Evolutionary conservation across 495 filamentous ascomycete species (phyloP), one percentile per base, ranked within the genome.

Genomic region (Penicillium silybi): DNA sequence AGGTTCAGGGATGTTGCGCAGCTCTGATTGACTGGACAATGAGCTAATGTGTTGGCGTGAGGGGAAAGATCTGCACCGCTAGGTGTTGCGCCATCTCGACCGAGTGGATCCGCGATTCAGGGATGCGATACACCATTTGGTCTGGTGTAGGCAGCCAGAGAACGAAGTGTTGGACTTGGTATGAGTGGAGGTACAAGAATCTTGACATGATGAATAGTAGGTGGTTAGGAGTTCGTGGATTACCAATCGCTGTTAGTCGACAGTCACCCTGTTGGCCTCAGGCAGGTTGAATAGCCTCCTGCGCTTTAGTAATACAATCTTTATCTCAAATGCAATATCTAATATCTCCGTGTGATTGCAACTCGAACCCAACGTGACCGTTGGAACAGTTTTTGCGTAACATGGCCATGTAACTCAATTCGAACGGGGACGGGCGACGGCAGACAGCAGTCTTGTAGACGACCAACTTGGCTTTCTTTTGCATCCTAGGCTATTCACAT

Each of bases 61-160:
- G 54, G 54, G 54, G 54, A 52, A 52, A 20, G 46, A 45, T 57
- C 54, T 43, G 25, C 54, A 32, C n/a, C 44, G 44, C 48, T 48
- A 48, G 17, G 38, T 42, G 27, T 8, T 17, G 16, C 20, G 11
- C 29, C 37, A 4, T 7, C 13, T 19, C n/a, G n/a, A n/a, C n/a
- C n/a, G 26, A 18, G 29, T 44, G 40, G 48, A 51, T 39, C 17
- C 22, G 18, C 6, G 20, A 18, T 18, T 11, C 20, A 4, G 27
- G 41, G 41, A 19, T 50, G 19, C 20, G 13, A 19, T 43, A 19
- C 11, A 39, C 22, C 18, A 29, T 22, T 2, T 3, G 22, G 13
- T 16, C 16, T 23, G 37, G 13, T n/a, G 17, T 29, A 48, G 46
- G 46, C 46, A 48, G 22, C 45, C 45, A 40, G 20, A 39, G 40